Base-by-base conservation (phyloP, 805 yeast genomes). In the Priceomyces haplophilus region DNA sequence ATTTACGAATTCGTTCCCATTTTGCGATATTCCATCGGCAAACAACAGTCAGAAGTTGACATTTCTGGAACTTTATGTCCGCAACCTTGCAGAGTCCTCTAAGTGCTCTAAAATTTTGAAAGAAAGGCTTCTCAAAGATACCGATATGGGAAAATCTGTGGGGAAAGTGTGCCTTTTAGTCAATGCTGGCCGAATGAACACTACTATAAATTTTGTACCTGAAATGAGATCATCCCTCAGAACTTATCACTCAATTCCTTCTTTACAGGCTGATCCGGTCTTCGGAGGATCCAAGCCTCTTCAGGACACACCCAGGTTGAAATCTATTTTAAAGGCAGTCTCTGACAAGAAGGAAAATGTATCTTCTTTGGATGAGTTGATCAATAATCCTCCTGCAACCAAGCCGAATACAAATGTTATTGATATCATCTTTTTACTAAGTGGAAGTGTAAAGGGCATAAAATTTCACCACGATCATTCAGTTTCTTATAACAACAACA, bases 211-310 rank as follows among this genome's bases (percentile, higher is more conserved):
- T 64, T 85, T 91, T 58, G 96, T 88, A 43, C 88, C 95, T 17
- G 97, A 89, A 56, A 91, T 91, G 98, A 83, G 88, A 53, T 88
- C 96, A 0, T 91, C 89, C 51, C 73, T 91, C 48, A 75, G 99
- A 55, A 90, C 97, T 0, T 91, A 86, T 59, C 97, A 91, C 64
- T 85, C 96, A 10, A 88, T 91, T 25, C 99, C 99, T 0, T 80
- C 89, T 8, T 69, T 91, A 34, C 97, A 91, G 59, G 80, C 84
- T 2, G 79, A 78, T 44, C 74, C 83, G 13, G 77, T 72, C 41
- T 55, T 64, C 55, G 73, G 62, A 24, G 52, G 72, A 36, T 54
- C 67, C 36, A 88, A 85, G 58, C 93, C 88, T 44, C 70, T 91
- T 31, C 98, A 91, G 64, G 98, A 91, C 58, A 93, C 98, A 0